Conservation (phyloP, 2,329 filamentous ascomycete genomes). For the Bipolaris gigantea region DNA sequence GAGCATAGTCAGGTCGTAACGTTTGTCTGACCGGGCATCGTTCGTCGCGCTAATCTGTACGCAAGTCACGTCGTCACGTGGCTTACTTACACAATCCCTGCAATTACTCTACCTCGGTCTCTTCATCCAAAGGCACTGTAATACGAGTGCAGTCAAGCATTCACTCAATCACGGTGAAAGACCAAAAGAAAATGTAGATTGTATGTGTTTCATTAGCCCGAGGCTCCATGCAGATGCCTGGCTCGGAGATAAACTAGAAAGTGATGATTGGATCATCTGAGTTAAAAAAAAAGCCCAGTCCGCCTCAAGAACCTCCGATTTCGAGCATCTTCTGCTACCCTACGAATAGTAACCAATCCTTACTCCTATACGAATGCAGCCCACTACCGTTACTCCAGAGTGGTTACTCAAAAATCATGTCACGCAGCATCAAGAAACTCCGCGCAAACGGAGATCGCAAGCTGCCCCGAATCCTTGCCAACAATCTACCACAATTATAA, state of each 20-base stretch:
- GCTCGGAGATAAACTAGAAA: background rate
- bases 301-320: background rate
- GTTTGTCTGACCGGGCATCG: background rate
- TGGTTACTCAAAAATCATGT: constrained; percentile 3
- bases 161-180: background rate
- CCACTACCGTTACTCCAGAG: background rate
- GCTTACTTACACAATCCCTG: constrained; percentile 2
- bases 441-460: constrained; percentile 4
- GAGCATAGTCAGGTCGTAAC: background rate
- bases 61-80: constrained; percentile 12
- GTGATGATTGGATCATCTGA: constrained; percentile 6
- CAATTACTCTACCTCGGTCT: background rate
- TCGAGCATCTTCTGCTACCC: constrained; percentile 1
- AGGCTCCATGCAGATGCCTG: background rate
- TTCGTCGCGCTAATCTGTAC: constrained; percentile 6
- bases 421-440: constrained; percentile 2
- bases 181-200: background rate
- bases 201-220: constrained; percentile 5
- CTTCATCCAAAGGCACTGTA: background rate
- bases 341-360: background rate
- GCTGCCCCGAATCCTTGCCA: background rate
- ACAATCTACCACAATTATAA: background rate
- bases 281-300: constrained; percentile 9
- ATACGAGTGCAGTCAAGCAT: background rate
- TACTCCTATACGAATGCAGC: background rate